Percentiles rank a stretch among this genome's conserved stretches.
These are phyloP conservation scores for Mortierella sp. DNA, from an alignment of 371 early-diverging fungal genomes.

Conservation along the genomic window DNA sequence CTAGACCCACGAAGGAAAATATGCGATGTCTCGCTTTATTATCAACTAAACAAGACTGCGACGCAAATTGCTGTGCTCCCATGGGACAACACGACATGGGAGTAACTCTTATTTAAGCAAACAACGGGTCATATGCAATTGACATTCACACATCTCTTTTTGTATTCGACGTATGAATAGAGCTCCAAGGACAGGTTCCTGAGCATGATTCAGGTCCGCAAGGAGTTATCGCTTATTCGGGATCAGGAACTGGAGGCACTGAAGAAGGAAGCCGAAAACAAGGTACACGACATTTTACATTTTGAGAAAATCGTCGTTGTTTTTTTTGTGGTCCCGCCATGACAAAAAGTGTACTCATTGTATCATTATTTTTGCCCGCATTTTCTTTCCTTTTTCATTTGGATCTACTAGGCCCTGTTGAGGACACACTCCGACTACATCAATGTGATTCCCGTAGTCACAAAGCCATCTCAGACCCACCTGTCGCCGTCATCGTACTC, in stretches of 20 bases:
- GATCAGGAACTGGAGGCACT: constrained; percentile 50
- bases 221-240: constrained; percentile 33
- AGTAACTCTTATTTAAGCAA: neutral
- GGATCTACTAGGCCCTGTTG: neutral
- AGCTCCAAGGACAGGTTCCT: constrained; percentile 45
- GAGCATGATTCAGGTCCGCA: constrained; percentile 49
- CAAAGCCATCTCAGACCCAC: constrained; percentile 13
- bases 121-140: neutral
- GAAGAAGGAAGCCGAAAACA: constrained; percentile 26
- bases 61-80: neutral
- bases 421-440: constrained; percentile 7
- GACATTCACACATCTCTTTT: neutral
- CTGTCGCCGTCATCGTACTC: constrained; percentile 18
- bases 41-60: neutral
- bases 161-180: neutral
- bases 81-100: neutral
- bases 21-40: neutral
- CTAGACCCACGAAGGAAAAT: neutral
- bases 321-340: too few relatives aligned
- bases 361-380: neutral
- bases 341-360: neutral
- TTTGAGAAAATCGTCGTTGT: too few relatives aligned
- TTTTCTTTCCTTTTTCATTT: neutral
- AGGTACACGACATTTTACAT: constrained; percentile 17
- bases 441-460: neutral